A percentile compares a stretch with the other conserved stretches of the same genome.
These are phyloP conservation scores for Ganoderma leucocontextum DNA, from an alignment of 1,284 basidiomycete species.

Conservation along the genomic window DNA sequence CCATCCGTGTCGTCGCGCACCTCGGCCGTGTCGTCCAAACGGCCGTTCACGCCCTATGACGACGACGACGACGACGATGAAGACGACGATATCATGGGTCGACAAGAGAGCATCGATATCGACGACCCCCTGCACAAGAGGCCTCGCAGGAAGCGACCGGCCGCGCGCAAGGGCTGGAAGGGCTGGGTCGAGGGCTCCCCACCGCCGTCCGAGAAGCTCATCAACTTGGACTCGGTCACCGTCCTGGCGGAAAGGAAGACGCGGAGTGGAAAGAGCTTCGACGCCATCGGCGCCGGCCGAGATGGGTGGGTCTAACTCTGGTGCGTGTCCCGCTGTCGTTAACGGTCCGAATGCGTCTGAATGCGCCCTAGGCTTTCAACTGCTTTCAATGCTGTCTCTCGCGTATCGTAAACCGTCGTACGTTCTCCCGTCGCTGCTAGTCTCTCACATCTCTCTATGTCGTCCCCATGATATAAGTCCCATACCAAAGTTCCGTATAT, in stretches of 20 bases:
- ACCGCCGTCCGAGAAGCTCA: constrained; percentile 79
- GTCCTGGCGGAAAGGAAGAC: constrained; percentile 71
- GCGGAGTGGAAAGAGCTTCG: constrained; percentile 82
- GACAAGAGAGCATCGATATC: constrained; percentile 38
- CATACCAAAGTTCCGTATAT: constrained; percentile 28
- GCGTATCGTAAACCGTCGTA: constrained; percentile 20
- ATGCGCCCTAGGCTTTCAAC: constrained; percentile 10
- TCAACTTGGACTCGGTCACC: constrained; percentile 75
- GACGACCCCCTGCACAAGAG: constrained; percentile 38
- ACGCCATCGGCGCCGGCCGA: constrained; percentile 68
- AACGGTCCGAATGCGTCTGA: constrained; percentile 36
- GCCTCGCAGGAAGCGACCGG: constrained; percentile 70
- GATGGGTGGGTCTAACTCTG: constrained; percentile 52
- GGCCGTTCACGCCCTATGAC: constrained; percentile 69
- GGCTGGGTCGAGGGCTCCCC: constrained; percentile 87
- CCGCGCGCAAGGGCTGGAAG: constrained; percentile 83
- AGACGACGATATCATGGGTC: constrained; percentile 46
- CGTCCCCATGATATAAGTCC: constrained; percentile 4
- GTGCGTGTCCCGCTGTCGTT: constrained; percentile 31
- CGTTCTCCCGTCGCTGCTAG: constrained; percentile 10
- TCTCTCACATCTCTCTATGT: background rate
- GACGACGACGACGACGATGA: constrained; percentile 57
- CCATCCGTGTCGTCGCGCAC: constrained; percentile 76
- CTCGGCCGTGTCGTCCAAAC: constrained; percentile 80
- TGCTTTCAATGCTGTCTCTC: constrained; percentile 18